Base-by-base conservation (phyloP, 345 rosid genomes). In the Acer negundo region DNA sequence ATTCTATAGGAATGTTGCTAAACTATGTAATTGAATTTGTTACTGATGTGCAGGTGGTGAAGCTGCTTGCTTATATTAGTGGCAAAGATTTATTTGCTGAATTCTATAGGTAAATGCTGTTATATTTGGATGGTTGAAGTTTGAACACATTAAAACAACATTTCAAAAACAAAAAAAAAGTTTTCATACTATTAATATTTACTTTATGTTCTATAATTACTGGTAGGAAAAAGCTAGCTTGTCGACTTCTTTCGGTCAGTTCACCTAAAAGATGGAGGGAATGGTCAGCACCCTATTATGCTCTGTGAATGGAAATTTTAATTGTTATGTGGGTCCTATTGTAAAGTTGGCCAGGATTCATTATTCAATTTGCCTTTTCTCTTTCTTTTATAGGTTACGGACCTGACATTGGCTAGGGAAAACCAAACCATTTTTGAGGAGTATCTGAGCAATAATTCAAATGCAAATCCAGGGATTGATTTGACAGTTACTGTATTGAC, bases 261-360 rank as follows among this genome's bases (percentile, higher is more conserved):
- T 89, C 82, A 92, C 97, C 70, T 92, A 93, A 72, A 89, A 90
- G 87, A 92, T 92, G 92, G 97, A 92, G 80, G 90, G 94, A 71
- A 92, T 92, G 97, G 94, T 92, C 28, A 80, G 91, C 77, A 63
- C 44, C 42, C 51, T 68, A 38, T 70, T 7, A 49, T 63, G 23
- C 44, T 17, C 66, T 40, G 44, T 46, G 46, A 71, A 71, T 76
- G 62, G 62, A 31, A 66, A 40, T 63, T 70, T 19, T 26, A 49
- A 62, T 62, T 72, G 9, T 46, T 61, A 62, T 26, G 7, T 51
- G 10, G 17, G 64, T 24, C 15, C 53, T 61, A 22, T 55, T 61
- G 53, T 9, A 22, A 19, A 28, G 42, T 62, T 74, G 64, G 68
- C 19, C 31, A 6, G 56, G 56, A 40, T 40, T 40, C 19, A 63